A percentile compares a stretch with the other conserved stretches of the same genome.
These are phyloP conservation scores for Solanum appendiculatum DNA, from an alignment of 257 asterid species.

Conservation along the genomic window DNA sequence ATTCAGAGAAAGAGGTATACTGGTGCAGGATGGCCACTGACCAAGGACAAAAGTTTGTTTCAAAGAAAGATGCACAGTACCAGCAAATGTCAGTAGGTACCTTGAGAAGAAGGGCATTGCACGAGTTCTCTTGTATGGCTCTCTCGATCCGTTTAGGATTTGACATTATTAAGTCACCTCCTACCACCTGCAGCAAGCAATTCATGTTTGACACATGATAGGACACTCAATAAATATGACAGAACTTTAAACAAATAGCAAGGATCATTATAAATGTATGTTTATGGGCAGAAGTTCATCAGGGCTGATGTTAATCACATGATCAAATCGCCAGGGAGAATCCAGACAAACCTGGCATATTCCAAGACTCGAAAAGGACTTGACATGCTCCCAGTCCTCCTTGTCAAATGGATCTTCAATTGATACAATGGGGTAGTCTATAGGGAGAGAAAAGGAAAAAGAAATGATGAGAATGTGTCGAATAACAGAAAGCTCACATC, in stretches of 20 bases:
- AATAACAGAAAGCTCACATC: neutral
- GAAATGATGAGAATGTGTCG: neutral
- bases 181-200: conserved; percentile 65
- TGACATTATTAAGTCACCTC: conserved; percentile 78
- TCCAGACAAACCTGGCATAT: conserved; percentile 69
- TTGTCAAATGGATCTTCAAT: conserved; percentile 99
- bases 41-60: neutral
- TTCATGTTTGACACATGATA: neutral
- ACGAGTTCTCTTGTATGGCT: conserved; percentile 76
- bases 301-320: neutral
- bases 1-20: neutral
- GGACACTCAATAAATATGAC: neutral
- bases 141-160: conserved; percentile 86
- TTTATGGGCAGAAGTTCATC: neutral
- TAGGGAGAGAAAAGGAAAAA: conserved; percentile 4
- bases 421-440: conserved; percentile 87
- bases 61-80: conserved; percentile 5
- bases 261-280: neutral
- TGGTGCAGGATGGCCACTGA: neutral
- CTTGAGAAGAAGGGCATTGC: conserved; percentile 88
- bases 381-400: conserved; percentile 97
- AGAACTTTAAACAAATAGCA: neutral
- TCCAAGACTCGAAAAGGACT: conserved; percentile 59
- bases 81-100: conserved; percentile 22
- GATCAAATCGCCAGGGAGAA: neutral